Conservation (phyloP, 345 rosid genomes). For the Eucalyptus tenuipes region DNA sequence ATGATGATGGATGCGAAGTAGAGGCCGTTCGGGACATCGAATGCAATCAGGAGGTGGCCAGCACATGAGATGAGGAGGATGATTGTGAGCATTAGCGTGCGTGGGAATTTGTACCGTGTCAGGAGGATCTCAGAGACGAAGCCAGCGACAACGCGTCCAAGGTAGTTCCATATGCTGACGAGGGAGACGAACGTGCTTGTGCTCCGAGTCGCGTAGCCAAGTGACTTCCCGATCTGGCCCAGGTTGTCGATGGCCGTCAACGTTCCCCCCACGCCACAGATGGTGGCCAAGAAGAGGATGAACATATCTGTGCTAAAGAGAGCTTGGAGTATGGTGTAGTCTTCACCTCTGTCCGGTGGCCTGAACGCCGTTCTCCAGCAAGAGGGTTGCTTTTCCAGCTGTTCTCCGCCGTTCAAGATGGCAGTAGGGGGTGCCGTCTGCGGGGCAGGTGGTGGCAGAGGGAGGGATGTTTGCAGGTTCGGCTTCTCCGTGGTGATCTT, state of each 20-base stretch:
- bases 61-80: slow-evolving; percentile 32
- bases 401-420: not conserved
- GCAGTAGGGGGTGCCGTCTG: not conserved
- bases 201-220: slow-evolving; percentile 36
- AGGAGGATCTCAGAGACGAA: slow-evolving; percentile 37
- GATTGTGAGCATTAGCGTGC: slow-evolving; percentile 29
- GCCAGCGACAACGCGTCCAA: slow-evolving; percentile 43
- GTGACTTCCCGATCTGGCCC: slow-evolving; percentile 49
- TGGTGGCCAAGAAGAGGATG: slow-evolving; percentile 38
- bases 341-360: slow-evolving; percentile 50
- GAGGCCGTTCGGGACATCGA: slow-evolving; percentile 21
- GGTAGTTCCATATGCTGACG: slow-evolving; percentile 58
- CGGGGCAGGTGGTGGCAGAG: not conserved
- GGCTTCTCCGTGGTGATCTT: slow-evolving; percentile 12
- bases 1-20: slow-evolving; percentile 40
- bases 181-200: slow-evolving; percentile 40
- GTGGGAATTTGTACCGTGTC: slow-evolving; percentile 31
- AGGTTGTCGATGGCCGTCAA: slow-evolving; percentile 55
- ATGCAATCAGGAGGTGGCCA: slow-evolving; percentile 44
- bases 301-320: slow-evolving; percentile 48
- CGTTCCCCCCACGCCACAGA: slow-evolving; percentile 52
- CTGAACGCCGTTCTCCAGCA: slow-evolving; percentile 39
- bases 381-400: slow-evolving; percentile 6
- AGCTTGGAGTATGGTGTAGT: slow-evolving; percentile 49
- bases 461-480: not conserved